phyloP scores from a whole-genome alignment of 2,329 filamentous ascomycete species.

The Monosporascus sp. region DNA sequence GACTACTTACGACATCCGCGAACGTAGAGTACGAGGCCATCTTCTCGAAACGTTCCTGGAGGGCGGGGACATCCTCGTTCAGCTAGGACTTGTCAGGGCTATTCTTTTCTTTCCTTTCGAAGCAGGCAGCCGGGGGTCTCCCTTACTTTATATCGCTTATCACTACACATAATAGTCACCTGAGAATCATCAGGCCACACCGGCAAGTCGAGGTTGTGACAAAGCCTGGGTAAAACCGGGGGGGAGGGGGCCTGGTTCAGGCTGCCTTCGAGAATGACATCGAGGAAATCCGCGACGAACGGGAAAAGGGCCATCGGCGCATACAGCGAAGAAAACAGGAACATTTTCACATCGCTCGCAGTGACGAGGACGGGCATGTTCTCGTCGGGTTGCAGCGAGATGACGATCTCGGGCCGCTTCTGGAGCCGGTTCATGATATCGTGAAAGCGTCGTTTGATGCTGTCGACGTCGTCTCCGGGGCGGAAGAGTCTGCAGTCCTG shows the following conservation, averaged over 20 bases:
- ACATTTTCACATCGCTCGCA: constrained; percentile 30
- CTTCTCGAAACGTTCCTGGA: constrained; percentile 23
- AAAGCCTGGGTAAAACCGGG: constrained; percentile 10
- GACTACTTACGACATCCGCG: constrained; percentile 30
- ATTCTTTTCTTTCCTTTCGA: background rate
- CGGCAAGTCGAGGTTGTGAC: constrained; percentile 16
- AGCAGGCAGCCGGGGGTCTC: background rate
- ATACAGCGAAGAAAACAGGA: constrained; percentile 32
- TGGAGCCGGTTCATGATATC: constrained; percentile 27
- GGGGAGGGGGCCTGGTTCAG: constrained; percentile 7
- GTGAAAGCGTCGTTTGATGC: constrained; percentile 25
- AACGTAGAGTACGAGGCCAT: constrained; percentile 29
- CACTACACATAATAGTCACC: constrained; percentile 28
- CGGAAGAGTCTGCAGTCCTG: constrained; percentile 34
- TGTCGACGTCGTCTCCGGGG: constrained; percentile 26
- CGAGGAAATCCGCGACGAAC: constrained; percentile 27
- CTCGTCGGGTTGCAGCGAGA: constrained; percentile 12
- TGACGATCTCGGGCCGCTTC: constrained; percentile 28
- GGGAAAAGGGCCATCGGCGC: constrained; percentile 27
- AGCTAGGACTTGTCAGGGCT: constrained; percentile 13
- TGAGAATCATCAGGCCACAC: constrained; percentile 23
- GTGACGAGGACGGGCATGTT: constrained; percentile 33
- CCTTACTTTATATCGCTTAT: constrained; percentile 25
- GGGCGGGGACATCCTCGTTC: constrained; percentile 24
- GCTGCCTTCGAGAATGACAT: constrained; percentile 21